Evolutionary conservation across 2,329 filamentous ascomycete species (phyloP).

Genomic region (Aureobasidium mangrovei): DNA sequence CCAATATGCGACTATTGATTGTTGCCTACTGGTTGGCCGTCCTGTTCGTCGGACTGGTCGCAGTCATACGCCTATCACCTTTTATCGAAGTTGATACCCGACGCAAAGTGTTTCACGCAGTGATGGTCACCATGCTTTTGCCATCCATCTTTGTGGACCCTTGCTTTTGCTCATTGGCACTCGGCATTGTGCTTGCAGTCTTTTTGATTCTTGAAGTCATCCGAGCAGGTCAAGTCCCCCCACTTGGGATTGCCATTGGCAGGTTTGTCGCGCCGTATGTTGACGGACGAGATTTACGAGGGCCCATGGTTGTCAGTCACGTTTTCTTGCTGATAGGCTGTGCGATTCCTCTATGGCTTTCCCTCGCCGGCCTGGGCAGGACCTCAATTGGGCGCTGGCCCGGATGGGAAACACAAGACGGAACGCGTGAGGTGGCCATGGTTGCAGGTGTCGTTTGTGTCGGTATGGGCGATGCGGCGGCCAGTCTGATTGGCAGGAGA

Average conservation of each 20-base stretch:
- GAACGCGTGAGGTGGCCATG: constrained; percentile 69
- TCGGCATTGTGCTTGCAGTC: constrained; percentile 69
- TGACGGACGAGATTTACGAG: constrained; percentile 83
- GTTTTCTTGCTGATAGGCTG: constrained; percentile 94
- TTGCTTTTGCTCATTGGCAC: constrained; percentile 67
- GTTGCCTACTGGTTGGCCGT: constrained; percentile 64
- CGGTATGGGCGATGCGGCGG: constrained; percentile 88
- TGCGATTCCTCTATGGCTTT: constrained; percentile 88
- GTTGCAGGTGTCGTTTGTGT: constrained; percentile 88
- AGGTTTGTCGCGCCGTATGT: constrained; percentile 87
- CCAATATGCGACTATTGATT: constrained; percentile 73
- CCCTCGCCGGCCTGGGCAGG: constrained; percentile 60
- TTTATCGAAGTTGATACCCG: constrained; percentile 89
- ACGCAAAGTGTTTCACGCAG: constrained; percentile 95
- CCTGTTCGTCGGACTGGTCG: constrained; percentile 59
- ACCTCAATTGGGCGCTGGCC: constrained; percentile 46
- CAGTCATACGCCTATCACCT: constrained; percentile 71
- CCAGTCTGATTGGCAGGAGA: constrained; percentile 77
- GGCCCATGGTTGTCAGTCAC: constrained; percentile 90
- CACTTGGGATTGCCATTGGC: constrained; percentile 76
- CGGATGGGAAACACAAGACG: constrained; percentile 62
- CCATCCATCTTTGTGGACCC: constrained; percentile 83
- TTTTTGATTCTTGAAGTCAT: constrained; percentile 87
- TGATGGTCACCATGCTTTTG: constrained; percentile 94
- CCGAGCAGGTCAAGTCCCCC: constrained; percentile 82